A percentile compares a stretch with the other conserved stretches of the same genome.
These are phyloP conservation scores for sweet orange (Citrus sinensis) DNA, from an alignment of 345 rosid genomes.

Conservation along the genomic window DVS_A1.0 CM039169.1:2096001-2096500, in stretches of 20 bases:
- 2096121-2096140: conserved; percentile 50
- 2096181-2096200: conserved; percentile 82
- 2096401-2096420: conserved; percentile 79
- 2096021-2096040: conserved; percentile 81
- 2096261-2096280: conserved; percentile 50
- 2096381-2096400: conserved; percentile 79
- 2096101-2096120: conserved; percentile 95
- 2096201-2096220: conserved; percentile 43
- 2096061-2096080: conserved; percentile 93
- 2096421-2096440: conserved; percentile 68
- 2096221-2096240: conserved; percentile 37
- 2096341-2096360: conserved; percentile 49
- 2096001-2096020: background rate
- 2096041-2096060: conserved; percentile 85
- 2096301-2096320: conserved; percentile 64
- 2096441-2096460: conserved; percentile 86
- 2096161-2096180: conserved; percentile 73
- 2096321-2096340: conserved; percentile 48
- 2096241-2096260: conserved; percentile 15
- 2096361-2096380: conserved; percentile 94
- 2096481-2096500: conserved; percentile 79
- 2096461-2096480: conserved; percentile 78
- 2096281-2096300: conserved; percentile 74
- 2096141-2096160: conserved; percentile 45
- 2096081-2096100: conserved; percentile 95